Evolutionary conservation across 306 rosid genomes (phyloP), one percentile per base, ranked within the genome.

Genomic region (Abrus pulchellus): DNA sequence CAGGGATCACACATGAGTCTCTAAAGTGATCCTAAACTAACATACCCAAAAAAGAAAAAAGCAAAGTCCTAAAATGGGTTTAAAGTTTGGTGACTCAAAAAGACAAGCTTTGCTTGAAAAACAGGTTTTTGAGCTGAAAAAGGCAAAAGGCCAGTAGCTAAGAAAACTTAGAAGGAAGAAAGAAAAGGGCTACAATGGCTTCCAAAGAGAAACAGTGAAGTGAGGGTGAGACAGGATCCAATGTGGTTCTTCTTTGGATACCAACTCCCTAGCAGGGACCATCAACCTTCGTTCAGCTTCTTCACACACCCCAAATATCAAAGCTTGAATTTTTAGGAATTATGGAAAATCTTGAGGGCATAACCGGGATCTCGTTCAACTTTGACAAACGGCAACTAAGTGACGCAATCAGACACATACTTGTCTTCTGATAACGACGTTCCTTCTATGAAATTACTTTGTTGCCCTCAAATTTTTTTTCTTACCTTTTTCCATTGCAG

Each of bases 161-260:
- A 61, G 60, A 83, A 75, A 72, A 79, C 72, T 57, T 44, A 10
- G 56, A 20, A 45, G 49, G 0, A 10, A 75, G 82, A 36, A 36
- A 36, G 40, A 92, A 88, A 84, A 47, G 81, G 85, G 71, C 88
- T 77, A 49, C 63, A 83, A 66, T 83, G 89, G 86, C 6, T 78
- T 76, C 76, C 65, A 84, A 75, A 68, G 53, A 75, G 60, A 67
- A 59, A 71, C 3, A 12, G 54, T 50, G 77, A 79, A 76, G 66
- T 28, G 33, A 41, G 55, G 33, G 54, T 11, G 68, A 78, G 76
- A 78, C 47, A 62, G 82, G 84, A 84, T 82, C 89, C 64, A 76
- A 86, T 80, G 68, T 50, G 59, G 80, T 61, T 77, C 80, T 43
- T 75, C 81, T 69, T 80, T 36, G 86, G 82, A 86, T 86, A 50